These are phyloP conservation scores for Ophiostoma triangulosporum DNA, from an alignment of 2,329 filamentous ascomycete species.

Conservation along the genomic window DNA sequence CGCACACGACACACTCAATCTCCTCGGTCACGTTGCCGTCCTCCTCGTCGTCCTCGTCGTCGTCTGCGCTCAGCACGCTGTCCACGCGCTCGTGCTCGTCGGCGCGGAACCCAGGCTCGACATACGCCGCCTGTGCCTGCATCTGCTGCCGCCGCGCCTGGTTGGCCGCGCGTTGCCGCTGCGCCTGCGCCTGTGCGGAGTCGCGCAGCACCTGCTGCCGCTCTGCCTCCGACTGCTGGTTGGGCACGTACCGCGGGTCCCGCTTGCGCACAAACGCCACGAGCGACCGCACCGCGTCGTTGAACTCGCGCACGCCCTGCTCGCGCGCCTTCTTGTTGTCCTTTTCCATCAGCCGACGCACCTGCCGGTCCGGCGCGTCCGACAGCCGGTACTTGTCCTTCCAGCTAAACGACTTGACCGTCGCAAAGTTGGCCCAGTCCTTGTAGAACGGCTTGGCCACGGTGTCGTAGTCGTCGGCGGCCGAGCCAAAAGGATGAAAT, in stretches of 20 bases:
- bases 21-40: conserved; percentile 42
- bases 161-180: conserved; percentile 68
- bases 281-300: conserved; percentile 76
- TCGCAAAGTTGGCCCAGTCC: conserved; percentile 68
- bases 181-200: conserved; percentile 71
- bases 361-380: conserved; percentile 74
- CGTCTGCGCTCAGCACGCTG: conserved; percentile 55
- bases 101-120: conserved; percentile 19
- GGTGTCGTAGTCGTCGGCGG: conserved; percentile 61
- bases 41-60: conserved; percentile 27
- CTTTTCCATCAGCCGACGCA: conserved; percentile 92
- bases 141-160: conserved; percentile 40
- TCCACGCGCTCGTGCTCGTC: conserved; percentile 35
- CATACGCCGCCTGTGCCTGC: conserved; percentile 7
- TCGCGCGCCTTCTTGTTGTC: conserved; percentile 80
- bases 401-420: conserved; percentile 79
- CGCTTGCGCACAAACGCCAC: conserved; percentile 83
- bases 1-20: conserved; percentile 65
- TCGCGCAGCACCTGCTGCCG: conserved; percentile 66
- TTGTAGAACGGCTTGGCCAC: conserved; percentile 71
- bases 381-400: conserved; percentile 71
- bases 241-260: conserved; percentile 71
- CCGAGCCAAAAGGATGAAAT: conserved; percentile 73
- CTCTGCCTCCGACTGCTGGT: conserved; percentile 64
- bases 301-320: conserved; percentile 75